Percentiles rank a stretch among this genome's conserved stretches.
Conservation (phyloP, 2,329 filamentous ascomycete genomes). For the Chrysoporthe deuterocubensis region DNA sequence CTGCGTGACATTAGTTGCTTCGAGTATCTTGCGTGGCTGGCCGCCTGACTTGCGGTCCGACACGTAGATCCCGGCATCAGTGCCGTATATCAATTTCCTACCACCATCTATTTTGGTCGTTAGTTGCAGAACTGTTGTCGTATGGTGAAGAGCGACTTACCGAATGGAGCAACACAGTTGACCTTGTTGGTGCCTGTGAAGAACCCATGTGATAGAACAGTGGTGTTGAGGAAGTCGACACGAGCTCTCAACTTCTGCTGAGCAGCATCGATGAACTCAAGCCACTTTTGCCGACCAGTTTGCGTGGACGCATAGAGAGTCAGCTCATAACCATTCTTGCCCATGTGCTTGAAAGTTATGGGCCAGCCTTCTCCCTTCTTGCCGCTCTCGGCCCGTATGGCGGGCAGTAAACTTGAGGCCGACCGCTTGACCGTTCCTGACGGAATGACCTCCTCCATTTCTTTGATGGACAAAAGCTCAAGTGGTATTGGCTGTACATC, state of each 20-base stretch:
- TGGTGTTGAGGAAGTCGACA: slow-evolving; percentile 87
- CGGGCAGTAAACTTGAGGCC: slow-evolving; percentile 79
- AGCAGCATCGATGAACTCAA: slow-evolving; percentile 90
- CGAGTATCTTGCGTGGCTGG: slow-evolving; percentile 75
- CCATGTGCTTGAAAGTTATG: slow-evolving; percentile 94
- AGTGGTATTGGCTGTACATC: slow-evolving; percentile 78
- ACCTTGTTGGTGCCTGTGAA: slow-evolving; percentile 76
- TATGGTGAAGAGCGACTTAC: slow-evolving; percentile 51
- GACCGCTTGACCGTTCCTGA: slow-evolving; percentile 81
- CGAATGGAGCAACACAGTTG: slow-evolving; percentile 92
- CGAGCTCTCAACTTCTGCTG: slow-evolving; percentile 86
- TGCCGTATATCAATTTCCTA: slow-evolving; percentile 91
- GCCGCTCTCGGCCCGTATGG: slow-evolving; percentile 56
- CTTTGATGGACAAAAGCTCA: slow-evolving; percentile 88
- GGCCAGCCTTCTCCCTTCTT: slow-evolving; percentile 79
- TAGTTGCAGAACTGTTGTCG: slow-evolving; percentile 24
- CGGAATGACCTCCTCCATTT: slow-evolving; percentile 96
- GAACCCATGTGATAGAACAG: slow-evolving; percentile 61
- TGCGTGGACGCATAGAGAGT: slow-evolving; percentile 87
- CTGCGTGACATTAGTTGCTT: slow-evolving; percentile 86
- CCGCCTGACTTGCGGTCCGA: slow-evolving; percentile 91
- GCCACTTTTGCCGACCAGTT: slow-evolving; percentile 91
- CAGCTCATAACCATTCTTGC: slow-evolving; percentile 92
- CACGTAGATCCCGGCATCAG: slow-evolving; percentile 90
- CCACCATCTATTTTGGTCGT: slow-evolving; percentile 73